Base-by-base conservation (phyloP, 2,329 filamentous ascomycete species). In the Atkinsonella hypoxylon region DNA sequence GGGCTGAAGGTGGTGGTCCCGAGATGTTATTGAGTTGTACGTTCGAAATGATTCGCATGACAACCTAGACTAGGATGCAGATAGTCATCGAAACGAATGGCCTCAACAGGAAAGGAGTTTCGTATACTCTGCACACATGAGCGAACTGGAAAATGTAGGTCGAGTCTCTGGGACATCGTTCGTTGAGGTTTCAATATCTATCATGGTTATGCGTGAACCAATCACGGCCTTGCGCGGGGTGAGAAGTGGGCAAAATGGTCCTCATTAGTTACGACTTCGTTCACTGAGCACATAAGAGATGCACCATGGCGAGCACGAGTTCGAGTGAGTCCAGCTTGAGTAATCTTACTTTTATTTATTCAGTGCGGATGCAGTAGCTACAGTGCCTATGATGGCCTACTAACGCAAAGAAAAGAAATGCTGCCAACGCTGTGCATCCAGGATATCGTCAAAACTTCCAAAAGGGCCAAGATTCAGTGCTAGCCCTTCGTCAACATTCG, bases 151-250 rank as follows among this genome's bases (percentile, higher is more conserved):
- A 7, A 26, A 26, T 8, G 4, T 26, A 26, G 7, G 1, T 6
- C 26, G 26, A 26, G 8, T 26, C 6, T 26, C 26, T 26, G 26
- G 26, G 26, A 4, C 26, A 7, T 26, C 26, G 26, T 26, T 26
- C 26, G 6, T 26, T 26, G 26, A 26, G 7, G 8, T 26, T 26
- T 2, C 26, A 26, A 3, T 26, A 26, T 26, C 26, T 26, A 26
- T 26, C 26, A 26, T 26, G 26, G 7, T 26, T 26, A 8, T 26
- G 26, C 26, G 26, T 26, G 26, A 20, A 18, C 51, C 43, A 53
- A 53, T 53, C 48, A 50, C 39, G 36, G 30, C 15, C n/a, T 22
- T 0, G 39, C 57, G 59, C 60, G 60, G 60, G 60, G 60, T 61
- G 60, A n/a, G 10, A 12, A 36, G 34, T 15, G 34, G 34, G 34